Evolutionary conservation across 768 basidiomycete species (phyloP), one percentile per base, ranked within the genome.

Genomic region (Mrakia blollopis): DNA sequence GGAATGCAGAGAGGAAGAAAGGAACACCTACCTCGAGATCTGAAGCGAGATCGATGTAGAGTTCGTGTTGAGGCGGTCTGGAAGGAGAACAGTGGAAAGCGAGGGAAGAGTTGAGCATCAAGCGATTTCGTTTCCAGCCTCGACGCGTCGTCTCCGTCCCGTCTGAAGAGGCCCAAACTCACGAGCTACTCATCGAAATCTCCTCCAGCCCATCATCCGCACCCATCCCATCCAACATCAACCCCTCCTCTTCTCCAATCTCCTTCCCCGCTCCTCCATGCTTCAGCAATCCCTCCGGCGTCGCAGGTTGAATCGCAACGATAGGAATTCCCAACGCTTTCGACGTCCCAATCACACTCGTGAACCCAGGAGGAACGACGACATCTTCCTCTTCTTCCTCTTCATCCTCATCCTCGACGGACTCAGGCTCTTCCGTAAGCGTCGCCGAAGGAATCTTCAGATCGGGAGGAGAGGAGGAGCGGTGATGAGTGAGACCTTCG

Each of bases 341-440:
- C 2, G 72, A 68, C 25, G 50, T 32, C 13, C 77, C 77, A 32
- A 78, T 57, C 25, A 71, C 76, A 25, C 70, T 41, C 21, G 76
- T 77, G 32, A 72, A 77, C 11, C 77, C 73, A 14, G 72, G 72
- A 8, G 77, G 78, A 28, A 73, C 74, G 52, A 39, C 73, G 41
- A 80, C 78, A 39, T 80, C 80, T 28, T 78, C 79, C 2, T 78
- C 77, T 18, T 77, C 80, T 21, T 73, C 70, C 30, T 77, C 76
- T 14, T 71, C 71, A 35, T 72, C 67, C 14, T 52, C 62, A n/a
- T 39, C 30, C 52, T 71, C 74, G 30, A 54, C 14, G 3, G 75
- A 65, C 7, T 79, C 72, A 1, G 30, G 75, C 30, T 54, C 23
- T 5, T 18, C 44, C 9, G 69, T 21, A 1, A n/a, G 25, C 21